Base-by-base conservation (phyloP, 2,329 filamentous ascomycete species). In the Furcasterigmium sp. region DNA sequence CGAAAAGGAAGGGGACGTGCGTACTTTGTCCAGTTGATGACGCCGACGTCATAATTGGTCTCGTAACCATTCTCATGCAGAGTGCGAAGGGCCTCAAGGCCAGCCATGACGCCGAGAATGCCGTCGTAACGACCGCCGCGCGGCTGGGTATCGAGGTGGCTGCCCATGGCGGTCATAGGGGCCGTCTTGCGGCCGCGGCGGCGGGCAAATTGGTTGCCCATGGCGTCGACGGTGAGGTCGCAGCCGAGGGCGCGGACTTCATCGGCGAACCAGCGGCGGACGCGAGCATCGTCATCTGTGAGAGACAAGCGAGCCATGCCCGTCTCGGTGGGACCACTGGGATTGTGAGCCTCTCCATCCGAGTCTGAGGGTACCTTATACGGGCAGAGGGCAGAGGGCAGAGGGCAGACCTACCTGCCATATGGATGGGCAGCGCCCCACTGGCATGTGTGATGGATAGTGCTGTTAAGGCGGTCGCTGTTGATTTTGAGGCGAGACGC, bases 191-290 rank as follows among this genome's bases (percentile, higher is more conserved):
- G 65, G 1, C 87, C 86, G 4, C 81, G 76, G 3, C 83, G 75
- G 4, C 87, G 70, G 1, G 86, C 85, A 57, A 91, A 91, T 47
- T 85, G 85, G 52, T 91, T 93, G 17, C 87, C 87, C 78, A 91
- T 89, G 20, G 78, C 69, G 57, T 93, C 87, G 2, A 88, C 62
- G 0, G 74, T 82, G 8, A 86, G 71, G 3, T 72, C 70, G 58
- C 87, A 91, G 8, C 82, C 84, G 0, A 90, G 64, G 0, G 65
- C 67, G 53, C 77, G 64, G 2, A 78, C 80, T 0, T 79, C 82
- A 15, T 80, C 60, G 1, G 82, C 73, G 50, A 93, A 90, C 87
- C 87, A 93, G 58, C 87, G 79, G 32, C 87, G 78, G 10, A 76
- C 85, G 53, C 76, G 63, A 56, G 83, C 86, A 58, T 91, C 87